These are phyloP conservation scores for Pyrenula aspistea DNA, from an alignment of 495 filamentous ascomycete genomes.

Conservation along the genomic window DNA sequence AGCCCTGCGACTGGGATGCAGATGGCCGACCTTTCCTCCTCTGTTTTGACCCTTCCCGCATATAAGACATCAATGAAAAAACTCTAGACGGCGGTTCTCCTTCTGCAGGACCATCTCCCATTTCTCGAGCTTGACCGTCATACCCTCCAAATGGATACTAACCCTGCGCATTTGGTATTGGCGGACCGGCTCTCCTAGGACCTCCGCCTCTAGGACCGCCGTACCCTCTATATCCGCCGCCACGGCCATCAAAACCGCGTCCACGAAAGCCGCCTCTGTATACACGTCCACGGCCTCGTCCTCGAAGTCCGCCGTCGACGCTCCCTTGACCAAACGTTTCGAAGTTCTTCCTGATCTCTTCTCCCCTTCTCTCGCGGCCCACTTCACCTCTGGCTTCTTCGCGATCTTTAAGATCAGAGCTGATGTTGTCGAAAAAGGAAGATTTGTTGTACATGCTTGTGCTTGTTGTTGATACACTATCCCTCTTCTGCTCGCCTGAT, in stretches of 20 bases:
- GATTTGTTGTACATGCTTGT: constrained; percentile 64
- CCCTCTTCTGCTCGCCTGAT: constrained; percentile 15
- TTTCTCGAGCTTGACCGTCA: too few species aligned
- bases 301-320: constrained; percentile 71
- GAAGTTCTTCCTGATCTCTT: constrained; percentile 90
- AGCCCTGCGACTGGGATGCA: too few species aligned
- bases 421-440: constrained; percentile 97
- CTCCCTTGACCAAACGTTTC: constrained; percentile 98
- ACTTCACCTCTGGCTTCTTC: constrained; percentile 52
- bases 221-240: constrained; percentile 26
- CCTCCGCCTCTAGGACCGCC: constrained; percentile 22
- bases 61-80: too few species aligned
- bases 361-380: constrained; percentile 82
- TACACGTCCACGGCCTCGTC: constrained; percentile 58
- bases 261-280: constrained; percentile 28
- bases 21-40: too few species aligned
- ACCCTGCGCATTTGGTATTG: not conserved
- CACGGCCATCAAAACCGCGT: constrained; percentile 42
- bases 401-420: constrained; percentile 83
- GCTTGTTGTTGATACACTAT: constrained; percentile 26
- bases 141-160: not conserved
- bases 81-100: too few species aligned
- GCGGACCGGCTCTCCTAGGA: not conserved
- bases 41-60: too few species aligned
- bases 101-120: too few species aligned